Conservation (phyloP, 768 basidiomycete genomes). For the Russula emetica region DNA sequence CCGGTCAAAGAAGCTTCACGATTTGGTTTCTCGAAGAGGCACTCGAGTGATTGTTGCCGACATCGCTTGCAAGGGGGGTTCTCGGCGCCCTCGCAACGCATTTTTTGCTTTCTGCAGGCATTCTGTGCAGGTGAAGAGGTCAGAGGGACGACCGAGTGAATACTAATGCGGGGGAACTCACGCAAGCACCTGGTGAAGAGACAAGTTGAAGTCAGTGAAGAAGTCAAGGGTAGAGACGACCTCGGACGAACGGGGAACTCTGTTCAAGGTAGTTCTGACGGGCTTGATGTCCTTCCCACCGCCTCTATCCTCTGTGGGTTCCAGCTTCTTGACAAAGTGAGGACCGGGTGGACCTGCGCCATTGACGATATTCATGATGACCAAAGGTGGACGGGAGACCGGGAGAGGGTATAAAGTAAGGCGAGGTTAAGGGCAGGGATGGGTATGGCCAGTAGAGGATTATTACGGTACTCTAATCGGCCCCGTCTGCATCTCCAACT, state of each 20-base stretch:
- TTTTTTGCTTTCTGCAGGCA: slow-evolving; percentile 94
- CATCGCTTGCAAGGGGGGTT: slow-evolving; percentile 96
- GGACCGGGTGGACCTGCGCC: slow-evolving; percentile 18
- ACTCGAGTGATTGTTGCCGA: slow-evolving; percentile 82
- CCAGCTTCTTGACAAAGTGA: slow-evolving; percentile 53
- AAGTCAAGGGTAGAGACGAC: slow-evolving; percentile 25
- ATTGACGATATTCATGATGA: slow-evolving; percentile 27
- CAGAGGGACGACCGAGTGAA: slow-evolving; percentile 16
- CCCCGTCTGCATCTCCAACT: neutral
- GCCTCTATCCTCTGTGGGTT: slow-evolving; percentile 46
- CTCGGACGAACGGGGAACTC: slow-evolving; percentile 71
- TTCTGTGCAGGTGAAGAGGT: slow-evolving; percentile 49
- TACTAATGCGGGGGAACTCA: slow-evolving; percentile 37
- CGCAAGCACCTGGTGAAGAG: slow-evolving; percentile 64
- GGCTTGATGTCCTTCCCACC: slow-evolving; percentile 62
- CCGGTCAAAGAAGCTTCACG: slow-evolving; percentile 82
- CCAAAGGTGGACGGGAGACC: slow-evolving; percentile 8
- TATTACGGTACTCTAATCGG: neutral
- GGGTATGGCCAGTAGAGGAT: neutral
- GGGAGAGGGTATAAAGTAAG: neutral
- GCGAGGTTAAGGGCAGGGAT: slow-evolving; percentile 18
- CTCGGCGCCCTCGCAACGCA: slow-evolving; percentile 95
- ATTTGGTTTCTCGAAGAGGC: slow-evolving; percentile 92
- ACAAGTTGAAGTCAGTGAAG: slow-evolving; percentile 11
- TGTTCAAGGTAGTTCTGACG: slow-evolving; percentile 72